phyloP scores from a whole-genome alignment of 768 basidiomycete genomes.

The Suillus subluteus region DNA sequence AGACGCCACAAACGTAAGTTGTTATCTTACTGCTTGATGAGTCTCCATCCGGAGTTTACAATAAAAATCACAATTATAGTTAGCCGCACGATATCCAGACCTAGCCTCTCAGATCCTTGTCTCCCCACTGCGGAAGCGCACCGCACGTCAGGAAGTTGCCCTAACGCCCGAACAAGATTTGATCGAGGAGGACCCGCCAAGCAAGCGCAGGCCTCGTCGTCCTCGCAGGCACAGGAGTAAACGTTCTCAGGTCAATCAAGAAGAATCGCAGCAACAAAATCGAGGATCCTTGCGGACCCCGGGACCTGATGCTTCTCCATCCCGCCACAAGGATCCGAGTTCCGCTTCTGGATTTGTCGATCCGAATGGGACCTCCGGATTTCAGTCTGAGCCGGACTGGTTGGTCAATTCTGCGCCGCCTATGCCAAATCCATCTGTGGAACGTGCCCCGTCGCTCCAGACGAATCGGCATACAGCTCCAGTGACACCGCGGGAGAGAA shows the following conservation, averaged over 20 bases:
- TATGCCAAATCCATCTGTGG: background rate
- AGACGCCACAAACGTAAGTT: constrained; percentile 43
- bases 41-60: background rate
- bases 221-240: background rate
- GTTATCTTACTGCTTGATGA: constrained; percentile 3
- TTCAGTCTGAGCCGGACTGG: constrained; percentile 30
- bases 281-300: constrained; percentile 1
- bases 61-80: constrained; percentile 23
- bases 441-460: constrained; percentile 9
- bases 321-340: background rate
- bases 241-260: background rate
- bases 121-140: constrained; percentile 27
- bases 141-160: background rate
- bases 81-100: constrained; percentile 39
- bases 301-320: too few relatives aligned
- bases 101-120: constrained; percentile 37
- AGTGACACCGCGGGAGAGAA: background rate
- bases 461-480: constrained; percentile 8
- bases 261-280: constrained; percentile 8
- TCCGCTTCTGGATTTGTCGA: background rate
- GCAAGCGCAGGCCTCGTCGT: background rate
- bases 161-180: constrained; percentile 1
- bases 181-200: background rate
- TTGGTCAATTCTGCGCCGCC: background rate
- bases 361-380: background rate